A percentile compares a stretch with the other conserved stretches of the same genome.
Conservation (phyloP, 139 green algal genomes). For the Marvania coccoides region DNA sequence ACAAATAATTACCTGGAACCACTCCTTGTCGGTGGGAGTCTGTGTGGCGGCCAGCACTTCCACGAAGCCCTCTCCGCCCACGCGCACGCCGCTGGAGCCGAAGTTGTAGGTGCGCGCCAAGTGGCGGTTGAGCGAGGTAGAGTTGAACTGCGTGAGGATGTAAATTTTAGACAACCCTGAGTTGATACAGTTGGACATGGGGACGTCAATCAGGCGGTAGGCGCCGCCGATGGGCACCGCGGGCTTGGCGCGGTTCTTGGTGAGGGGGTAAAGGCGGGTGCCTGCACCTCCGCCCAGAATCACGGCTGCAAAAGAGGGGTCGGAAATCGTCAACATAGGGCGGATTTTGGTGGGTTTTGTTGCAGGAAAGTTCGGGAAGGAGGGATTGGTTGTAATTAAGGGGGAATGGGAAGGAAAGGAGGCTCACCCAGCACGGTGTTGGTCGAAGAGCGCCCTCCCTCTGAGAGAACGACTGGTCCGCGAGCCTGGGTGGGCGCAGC, state of each 20-base stretch:
- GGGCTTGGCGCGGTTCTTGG: conserved; percentile 86
- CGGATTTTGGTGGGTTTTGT: no score
- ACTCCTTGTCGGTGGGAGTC: conserved; percentile 69
- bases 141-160: conserved; percentile 98
- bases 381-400: not conserved
- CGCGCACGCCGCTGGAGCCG: conserved; percentile 65
- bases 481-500: not conserved
- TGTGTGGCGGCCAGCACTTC: conserved; percentile 92
- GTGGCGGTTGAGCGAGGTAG: conserved; percentile 96
- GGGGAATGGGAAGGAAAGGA: not conserved
- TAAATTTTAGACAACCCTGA: conserved; percentile 96
- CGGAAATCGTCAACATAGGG: not conserved
- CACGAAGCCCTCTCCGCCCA: conserved; percentile 86
- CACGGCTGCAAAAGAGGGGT: conserved; percentile 47
- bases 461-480: not conserved
- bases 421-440: conserved; percentile 24
- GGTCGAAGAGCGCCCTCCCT: conserved; percentile 10
- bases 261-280: conserved; percentile 86
- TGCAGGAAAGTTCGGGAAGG: no score
- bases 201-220: conserved; percentile 98
- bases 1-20: conserved; percentile 59
- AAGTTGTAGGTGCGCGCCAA: conserved; percentile 96
- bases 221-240: conserved; percentile 96
- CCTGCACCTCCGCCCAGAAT: conserved; percentile 89
- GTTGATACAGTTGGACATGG: conserved; percentile 99